Base-by-base conservation (phyloP, 2,329 filamentous ascomycete species). In the Penicillium sp. region DNA sequence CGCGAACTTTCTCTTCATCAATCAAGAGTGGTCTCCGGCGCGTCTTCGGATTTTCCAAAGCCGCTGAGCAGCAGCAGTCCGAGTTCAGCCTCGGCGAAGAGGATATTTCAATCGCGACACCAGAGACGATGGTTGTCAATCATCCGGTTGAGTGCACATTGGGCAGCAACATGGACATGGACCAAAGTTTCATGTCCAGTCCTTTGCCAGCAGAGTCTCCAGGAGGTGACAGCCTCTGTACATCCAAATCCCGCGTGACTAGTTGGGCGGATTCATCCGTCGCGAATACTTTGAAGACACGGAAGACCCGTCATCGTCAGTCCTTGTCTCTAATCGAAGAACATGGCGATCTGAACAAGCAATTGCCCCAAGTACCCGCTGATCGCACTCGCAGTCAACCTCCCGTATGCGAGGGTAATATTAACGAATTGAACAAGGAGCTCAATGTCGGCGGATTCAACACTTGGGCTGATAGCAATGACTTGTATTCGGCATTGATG, bases 261-360 rank as follows among this genome's bases (percentile, higher is more conserved):
- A 83, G 81, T 65, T 82, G 81, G 81, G 78, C 81, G 38, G 75
- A 82, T 63, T 82, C 81, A 3, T 82, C 78, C 2, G 73, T 73
- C n/a, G 72, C 74, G 49, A 78, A 78, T 59, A 81, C 80, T 5
- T 67, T 80, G 30, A 65, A 68, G n/a, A 72, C 73, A 12, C 71
- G 73, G 24, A 75, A 70, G 22, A 61, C 69, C 33, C 70, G 72
- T 6, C 73, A 77, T 45, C 71, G 71, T 13, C 77, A 78, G 58
- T 73, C 75, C 10, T 66, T 82, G 24, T 80, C 79, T 13, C 75
- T 81, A 38, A 81, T 83, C 33, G 72, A 80, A 55, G 81, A 83
- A 60, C 72, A 78, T 61, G 75, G 72, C 2, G 73, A 69, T 38
- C 65, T 71, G 22, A 67, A 74, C 49, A 65, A 56, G 3, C 58